Percentiles rank a stretch among this genome's conserved stretches.
Evolutionary conservation across 345 rosid genomes (phyloP).

Genomic region (Aquilaria yunnanensis): DNA sequence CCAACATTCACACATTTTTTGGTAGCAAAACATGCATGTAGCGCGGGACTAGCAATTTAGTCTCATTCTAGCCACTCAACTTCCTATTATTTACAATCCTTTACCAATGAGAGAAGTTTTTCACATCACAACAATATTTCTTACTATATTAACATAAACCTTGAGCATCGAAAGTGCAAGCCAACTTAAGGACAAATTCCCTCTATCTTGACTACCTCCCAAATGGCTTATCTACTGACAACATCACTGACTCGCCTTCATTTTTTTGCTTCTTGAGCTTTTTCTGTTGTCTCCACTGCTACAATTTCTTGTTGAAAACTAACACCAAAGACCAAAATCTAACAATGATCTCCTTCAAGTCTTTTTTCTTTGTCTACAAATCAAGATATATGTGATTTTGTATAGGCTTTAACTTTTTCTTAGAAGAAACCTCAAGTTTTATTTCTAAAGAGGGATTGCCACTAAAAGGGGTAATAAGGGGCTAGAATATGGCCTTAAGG

Average conservation of each 20-base stretch:
- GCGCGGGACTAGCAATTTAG: too few relatives aligned
- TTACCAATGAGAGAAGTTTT: too few relatives aligned
- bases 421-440: slow-evolving; percentile 20
- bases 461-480: slow-evolving; percentile 42
- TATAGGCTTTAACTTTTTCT: slow-evolving; percentile 69
- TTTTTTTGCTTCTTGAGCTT: slow-evolving; percentile 71
- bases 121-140: too few relatives aligned
- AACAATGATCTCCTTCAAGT: slow-evolving; percentile 65
- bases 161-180: too few relatives aligned
- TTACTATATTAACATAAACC: too few relatives aligned
- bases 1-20: too few relatives aligned
- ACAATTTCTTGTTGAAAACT: slow-evolving; percentile 91
- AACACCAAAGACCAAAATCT: slow-evolving; percentile 98
- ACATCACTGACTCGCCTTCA: slow-evolving; percentile 60
- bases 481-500: slow-evolving; percentile 52
- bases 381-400: slow-evolving; percentile 93
- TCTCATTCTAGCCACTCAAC: too few relatives aligned
- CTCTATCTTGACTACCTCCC: slow-evolving; percentile 75
- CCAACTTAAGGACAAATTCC: slow-evolving; percentile 16
- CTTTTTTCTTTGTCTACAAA: slow-evolving; percentile 68
- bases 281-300: slow-evolving; percentile 93
- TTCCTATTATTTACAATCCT: too few relatives aligned
- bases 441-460: slow-evolving; percentile 21
- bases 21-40: too few relatives aligned
- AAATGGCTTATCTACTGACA: slow-evolving; percentile 93